Evolutionary conservation across 495 filamentous ascomycete species (phyloP), one percentile per base, ranked within the genome.

Genomic region (Hypoxylon lienhwacheense): DNA sequence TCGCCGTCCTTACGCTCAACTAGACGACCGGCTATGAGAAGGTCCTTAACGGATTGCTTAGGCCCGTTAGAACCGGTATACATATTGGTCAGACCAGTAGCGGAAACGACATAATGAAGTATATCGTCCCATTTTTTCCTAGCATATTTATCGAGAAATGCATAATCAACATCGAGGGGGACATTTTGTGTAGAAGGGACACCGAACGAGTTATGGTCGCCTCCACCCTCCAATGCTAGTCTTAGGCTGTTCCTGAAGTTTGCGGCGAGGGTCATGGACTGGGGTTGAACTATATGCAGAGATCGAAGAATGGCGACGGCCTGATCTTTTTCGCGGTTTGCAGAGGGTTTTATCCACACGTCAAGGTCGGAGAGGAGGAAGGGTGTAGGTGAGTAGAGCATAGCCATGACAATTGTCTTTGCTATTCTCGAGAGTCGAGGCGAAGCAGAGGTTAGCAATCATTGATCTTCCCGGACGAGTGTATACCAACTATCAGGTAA

Each of bases 91-190:
- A 79, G 47, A 31, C 79, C 63, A 69, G 79, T 70, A 59, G 77
- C 70, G 68, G 78, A 65, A 22, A 98, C 93, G 71, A 98, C 91
- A 66, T 92, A 98, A 67, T 95, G 91, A 24, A 97, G 72, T 7
- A 98, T 95, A 5, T 89, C 85, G 67, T 98, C 95, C 89, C 95
- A 98, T 64, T 96, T 92, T 53, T 77, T 80, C 37, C 86, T 79
- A 10, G 91, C 92, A 70, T 91, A 96, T 20, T 82, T 75, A 56
- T 98, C 95, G n/a, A 98, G 77, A 62, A 84, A 87, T 15, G 74
- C 59, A 4, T 90, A 70, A 15, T 83, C 77, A 19, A 93, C 77
- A 25, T 74, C 70, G 29, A 75, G 70, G 11, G 82, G 76, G 22
- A 81, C 75, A 0, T 82, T 70, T n/a, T 78, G 66, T 17, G 76